Evolutionary conservation across 1,139 yeast species (phyloP), one percentile per base, ranked within the genome.

Genomic region (Wickerhamomyces sp.): DNA sequence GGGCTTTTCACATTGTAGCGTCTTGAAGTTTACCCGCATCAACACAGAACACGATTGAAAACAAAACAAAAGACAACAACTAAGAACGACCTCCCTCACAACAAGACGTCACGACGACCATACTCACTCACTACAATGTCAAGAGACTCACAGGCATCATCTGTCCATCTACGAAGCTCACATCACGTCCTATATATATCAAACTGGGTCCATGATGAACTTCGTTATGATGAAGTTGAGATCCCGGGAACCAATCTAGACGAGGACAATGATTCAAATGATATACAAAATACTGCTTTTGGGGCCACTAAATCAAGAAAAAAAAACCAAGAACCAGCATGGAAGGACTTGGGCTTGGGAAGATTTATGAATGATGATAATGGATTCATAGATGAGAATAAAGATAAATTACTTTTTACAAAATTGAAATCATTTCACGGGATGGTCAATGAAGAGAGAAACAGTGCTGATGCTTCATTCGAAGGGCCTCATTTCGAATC

Each of bases 141-240:
- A 4, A 48, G 59, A 32, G 69, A 65, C 36, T 63, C 68, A 2
- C 60, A 57, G 15, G 51, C 50, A 7, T 56, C 59, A 10, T 64
- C 62, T 45, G 45, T 66, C 0, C 73, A 71, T 44, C 58, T 68
- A 60, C 47, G 49, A 9, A 53, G 61, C 29, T 65, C 71, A 0
- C 63, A 61, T 32, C 63, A 67, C 40, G 66, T 65, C 1, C 53
- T 66, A 4, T 67, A 67, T 45, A 56, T 61, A 27, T 66, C 68
- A 38, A 59, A 59, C 36, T 71, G 74, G 75, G 62, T 62, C 5
- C 53, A 54, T 10, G 72, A 68, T 40, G 59, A 52, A 31, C 53
- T 69, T 7, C 68, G 68, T 1, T 64, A 56, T 48, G 74, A 69
- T 42, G 69, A 66, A 30, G 59, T 70, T 2, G 73, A 69, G 15